Base-by-base conservation (phyloP, 768 basidiomycete genomes). In the Tephrocybe sp. region DNA sequence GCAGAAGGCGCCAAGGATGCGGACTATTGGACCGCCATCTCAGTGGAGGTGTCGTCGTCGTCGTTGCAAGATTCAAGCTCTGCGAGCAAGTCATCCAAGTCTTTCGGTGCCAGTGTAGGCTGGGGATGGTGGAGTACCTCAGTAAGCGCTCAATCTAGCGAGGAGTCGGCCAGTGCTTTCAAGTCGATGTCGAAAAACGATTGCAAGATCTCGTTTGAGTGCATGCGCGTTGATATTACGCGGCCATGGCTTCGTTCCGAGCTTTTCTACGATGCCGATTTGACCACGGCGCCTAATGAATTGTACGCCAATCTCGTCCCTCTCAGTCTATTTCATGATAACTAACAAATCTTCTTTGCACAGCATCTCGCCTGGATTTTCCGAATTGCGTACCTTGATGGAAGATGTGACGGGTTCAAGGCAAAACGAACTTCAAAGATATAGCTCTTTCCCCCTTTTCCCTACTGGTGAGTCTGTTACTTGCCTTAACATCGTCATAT, bases 21-120 rank as follows among this genome's bases (percentile, higher is more conserved):
- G 8, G 49, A 51, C 42, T 51, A 51, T 14, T 51, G 43, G 17
- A 51, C 49, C 23, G 19, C 49, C 4, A 51, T 51, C 36, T n/a
- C 42, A 6, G 23, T 51, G 4, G 35, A 45, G 16, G 38, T 51
- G 4, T 26, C 50, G 1, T 36, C 42, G 20, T 26, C 42, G 2
- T 32, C 9, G 8, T 45, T 36, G 4, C 16, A 16, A 13, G 23
- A 51, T 19, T 39, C 5, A 9, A 10, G 5, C n/a, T 16, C 34
- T 12, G 16, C 41, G 2, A 11, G 19, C 16, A 5, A 2, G 16
- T 22, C 35, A 9, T 20, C 43, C 4, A 26, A 34, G 1, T 51
- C 50, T 12, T 46, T 31, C 20, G 43, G 38, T 13, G 50, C 50
- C 1, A 45, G 50, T 33, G 22, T 45, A 8, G 45, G 32, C 11